Conservation (phyloP, 2,329 filamentous ascomycete genomes). For the Aspergillus novoparasiticus region DNA sequence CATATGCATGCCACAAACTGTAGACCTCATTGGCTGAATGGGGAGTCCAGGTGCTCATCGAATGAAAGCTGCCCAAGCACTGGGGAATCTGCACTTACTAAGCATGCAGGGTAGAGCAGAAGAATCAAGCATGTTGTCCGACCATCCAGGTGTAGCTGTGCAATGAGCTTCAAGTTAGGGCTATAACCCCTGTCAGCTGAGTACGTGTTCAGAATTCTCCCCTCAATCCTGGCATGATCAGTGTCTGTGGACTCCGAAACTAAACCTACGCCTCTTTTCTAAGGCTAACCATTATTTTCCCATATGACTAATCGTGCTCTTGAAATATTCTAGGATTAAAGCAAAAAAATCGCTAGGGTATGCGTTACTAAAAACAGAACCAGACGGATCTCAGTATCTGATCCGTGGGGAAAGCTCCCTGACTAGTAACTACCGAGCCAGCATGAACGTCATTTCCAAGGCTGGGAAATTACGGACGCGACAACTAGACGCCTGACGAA, state of each 20-base stretch:
- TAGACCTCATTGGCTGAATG: background rate
- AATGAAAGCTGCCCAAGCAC: background rate
- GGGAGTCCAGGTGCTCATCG: background rate
- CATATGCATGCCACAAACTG: background rate
- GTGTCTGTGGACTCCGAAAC: background rate
- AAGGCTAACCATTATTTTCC: background rate
- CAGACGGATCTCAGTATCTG: background rate
- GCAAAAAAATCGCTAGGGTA: background rate
- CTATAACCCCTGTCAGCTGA: background rate
- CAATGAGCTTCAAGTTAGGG: background rate
- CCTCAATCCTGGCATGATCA: background rate
- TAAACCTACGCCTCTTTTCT: background rate
- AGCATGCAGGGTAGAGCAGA: background rate
- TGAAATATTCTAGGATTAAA: background rate
- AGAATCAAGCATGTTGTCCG: background rate
- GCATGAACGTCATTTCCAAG: background rate
- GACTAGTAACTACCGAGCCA: background rate
- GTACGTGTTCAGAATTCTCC: background rate
- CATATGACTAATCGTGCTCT: accelerated
- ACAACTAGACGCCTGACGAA: background rate
- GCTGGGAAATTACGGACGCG: background rate
- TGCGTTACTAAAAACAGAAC: background rate
- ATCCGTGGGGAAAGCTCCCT: background rate
- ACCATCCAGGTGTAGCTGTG: background rate
- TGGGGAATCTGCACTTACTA: background rate